Percentiles rank a stretch among this genome's conserved stretches.
phyloP scores from a whole-genome alignment of 805 yeast genomes.

The Starmerella powellii region DNA sequence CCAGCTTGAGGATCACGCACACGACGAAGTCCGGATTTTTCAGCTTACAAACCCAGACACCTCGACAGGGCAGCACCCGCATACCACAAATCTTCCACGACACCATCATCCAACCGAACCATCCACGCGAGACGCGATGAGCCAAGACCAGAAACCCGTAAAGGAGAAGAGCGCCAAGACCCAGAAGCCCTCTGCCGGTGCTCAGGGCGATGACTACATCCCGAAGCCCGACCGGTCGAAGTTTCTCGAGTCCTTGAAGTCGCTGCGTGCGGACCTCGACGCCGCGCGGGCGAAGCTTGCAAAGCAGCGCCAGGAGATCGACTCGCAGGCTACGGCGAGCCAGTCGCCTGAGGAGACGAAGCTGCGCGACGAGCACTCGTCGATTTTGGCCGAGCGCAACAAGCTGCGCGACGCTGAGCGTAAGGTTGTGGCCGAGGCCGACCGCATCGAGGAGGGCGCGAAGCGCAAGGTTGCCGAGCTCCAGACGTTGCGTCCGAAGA shows the following conservation, averaged over 20 bases:
- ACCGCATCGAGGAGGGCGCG: constrained; percentile 51
- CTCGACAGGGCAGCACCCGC: no score
- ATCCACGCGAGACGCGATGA: neutral
- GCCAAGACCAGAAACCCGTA: neutral
- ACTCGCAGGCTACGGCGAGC: constrained; percentile 11
- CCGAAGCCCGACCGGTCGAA: constrained; percentile 26
- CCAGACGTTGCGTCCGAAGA: constrained; percentile 56
- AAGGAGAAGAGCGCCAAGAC: neutral
- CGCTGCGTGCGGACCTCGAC: constrained; percentile 24
- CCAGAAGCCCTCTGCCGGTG: neutral
- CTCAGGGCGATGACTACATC: constrained; percentile 15
- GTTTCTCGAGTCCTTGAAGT: constrained; percentile 24
- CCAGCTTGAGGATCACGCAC: no score
- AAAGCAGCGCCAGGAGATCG: constrained; percentile 23
- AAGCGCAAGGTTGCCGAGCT: constrained; percentile 69
- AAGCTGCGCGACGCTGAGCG: constrained; percentile 30
- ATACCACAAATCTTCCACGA: neutral
- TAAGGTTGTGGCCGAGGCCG: constrained; percentile 49
- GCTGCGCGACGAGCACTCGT: constrained; percentile 39
- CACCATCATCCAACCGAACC: neutral
- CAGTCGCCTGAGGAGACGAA: constrained; percentile 36
- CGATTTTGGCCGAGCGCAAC: constrained; percentile 37
- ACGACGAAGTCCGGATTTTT: neutral
- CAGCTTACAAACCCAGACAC: constrained; percentile 7
- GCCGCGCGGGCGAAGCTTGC: constrained; percentile 23